Percentiles rank a stretch among this genome's conserved stretches.
These are phyloP conservation scores for Rheum nobile DNA, from an alignment of 148 eudicot species.

Conservation along the genomic window DNA sequence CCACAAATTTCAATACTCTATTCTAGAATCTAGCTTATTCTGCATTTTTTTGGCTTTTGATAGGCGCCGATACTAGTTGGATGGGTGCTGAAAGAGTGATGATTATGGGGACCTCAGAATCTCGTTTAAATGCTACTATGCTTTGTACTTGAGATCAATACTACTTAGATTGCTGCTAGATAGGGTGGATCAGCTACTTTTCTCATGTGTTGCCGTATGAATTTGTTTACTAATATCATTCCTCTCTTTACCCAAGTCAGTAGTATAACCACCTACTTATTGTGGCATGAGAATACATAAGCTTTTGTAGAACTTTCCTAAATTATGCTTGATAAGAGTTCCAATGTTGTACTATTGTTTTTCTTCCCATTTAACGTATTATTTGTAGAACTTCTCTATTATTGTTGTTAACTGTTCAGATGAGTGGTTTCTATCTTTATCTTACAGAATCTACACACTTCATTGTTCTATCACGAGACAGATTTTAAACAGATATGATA, in stretches of 20 bases:
- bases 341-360: not conserved
- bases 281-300: not conserved
- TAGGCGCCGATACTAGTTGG: constrained; percentile 5
- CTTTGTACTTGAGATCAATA: not conserved
- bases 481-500: no score
- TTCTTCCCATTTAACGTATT: not conserved
- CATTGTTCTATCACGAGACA: no score
- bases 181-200: not conserved
- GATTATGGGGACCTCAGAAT: not conserved
- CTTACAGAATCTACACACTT: no score
- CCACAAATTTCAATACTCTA: not conserved
- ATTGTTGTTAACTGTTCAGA: not conserved
- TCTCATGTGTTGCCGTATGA: not conserved
- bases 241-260: not conserved
- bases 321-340: not conserved
- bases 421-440: not conserved
- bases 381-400: no score
- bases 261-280: not conserved
- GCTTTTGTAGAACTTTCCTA: not conserved
- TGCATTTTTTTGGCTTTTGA: not conserved
- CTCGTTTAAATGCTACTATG: not conserved
- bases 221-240: not conserved
- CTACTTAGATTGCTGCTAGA: not conserved
- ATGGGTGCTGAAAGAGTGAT: not conserved
- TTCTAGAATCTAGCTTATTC: not conserved